Evolutionary conservation across 306 rosid genomes (phyloP), one percentile per base, ranked within the genome.

Genomic region (Morella rubra): DNA sequence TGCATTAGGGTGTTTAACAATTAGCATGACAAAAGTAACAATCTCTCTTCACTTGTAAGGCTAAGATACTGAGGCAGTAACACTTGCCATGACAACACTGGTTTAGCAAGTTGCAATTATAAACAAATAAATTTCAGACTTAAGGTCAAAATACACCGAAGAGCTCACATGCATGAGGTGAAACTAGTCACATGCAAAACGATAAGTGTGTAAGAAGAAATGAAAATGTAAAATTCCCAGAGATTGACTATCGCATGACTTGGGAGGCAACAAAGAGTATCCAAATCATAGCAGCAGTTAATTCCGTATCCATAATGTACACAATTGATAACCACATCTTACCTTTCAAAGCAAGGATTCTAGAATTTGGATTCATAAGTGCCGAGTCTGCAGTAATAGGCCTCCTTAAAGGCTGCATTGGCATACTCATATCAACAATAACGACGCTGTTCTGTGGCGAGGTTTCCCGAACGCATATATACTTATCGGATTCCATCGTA

Each of bases 401-500:
- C 88, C 98, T 87, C 89, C 98, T 94, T 89, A 94, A 81, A 42
- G 98, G 98, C 20, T 94, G 98, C 81, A 77, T 90, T 24, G 98
- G 98, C 97, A 90, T 84, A 76, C 64, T 94, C 98, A 91, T 94
- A 81, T 94, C 98, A 37, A 94, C 72, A 66, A 94, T 94, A 50
- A 94, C 98, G 69, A 94, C 91, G 44, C 98, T 94, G 78, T 91
- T 94, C 86, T 91, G 97, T 0, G 98, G 98, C 24, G 98, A 5
- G 0, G 98, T 94, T 81, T 94, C 98, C 20, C 98, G 86, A 65
- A 94, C 96, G 32, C 98, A 94, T 77, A 94, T 94, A 73, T 90
- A 94, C 90, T 94, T 94, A 45, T 94, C 98, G 0, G 98, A 94
- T 80, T 94, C 98, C 98, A 94, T 91, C 37, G 98, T 93, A 61